Base-by-base conservation (phyloP, 257 asterid genomes). In the Nicotiana paniculata region DNA sequence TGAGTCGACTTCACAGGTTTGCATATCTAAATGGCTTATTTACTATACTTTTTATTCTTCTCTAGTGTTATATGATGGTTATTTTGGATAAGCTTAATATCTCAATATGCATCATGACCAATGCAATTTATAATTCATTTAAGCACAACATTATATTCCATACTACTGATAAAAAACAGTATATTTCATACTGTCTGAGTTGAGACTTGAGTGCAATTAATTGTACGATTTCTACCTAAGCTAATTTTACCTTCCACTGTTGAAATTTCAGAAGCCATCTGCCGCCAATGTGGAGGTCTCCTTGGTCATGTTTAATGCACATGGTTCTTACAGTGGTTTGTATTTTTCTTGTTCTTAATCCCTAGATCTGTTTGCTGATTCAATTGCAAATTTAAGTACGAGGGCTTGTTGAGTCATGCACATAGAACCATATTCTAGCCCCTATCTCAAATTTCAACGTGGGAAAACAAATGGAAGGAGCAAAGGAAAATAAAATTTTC, bases 311-410 rank as follows among this genome's bases (percentile, higher is more conserved):
- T 94, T 92, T 88, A 87, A 91, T 77, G 80, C 91, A 46, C 97
- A 90, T 83, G 98, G 97, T 77, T 85, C 92, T 82, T 90, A 89
- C 77, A 90, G 95, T 87, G 90, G 98, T 94, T 82, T 26, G 97
- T 88, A 66, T 24, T 74, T 51, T 26, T 51, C 79, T 51, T 51
- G 43, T 51, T 75, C 63, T 48, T 16, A 51, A 75, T 48, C 53
- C 37, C 46, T 75, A 53, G 61, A 21, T 46, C 9, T 72, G 21
- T 72, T 72, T 1, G 63, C 79, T 75, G 43, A 15, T 75, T 51
- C 17, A 51, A 16, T 75, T 51, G 43, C 63, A 75, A 46, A 48
- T 26, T 75, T 35, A 26, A 75, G 62, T 58, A 75, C 28, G 79
- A 26, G 46, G 35, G 43, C 26, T 26, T 75, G 63, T 75, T 48